These are phyloP conservation scores for Leccinum sublutescens DNA, from an alignment of 768 basidiomycete species.

Conservation along the genomic window DNA sequence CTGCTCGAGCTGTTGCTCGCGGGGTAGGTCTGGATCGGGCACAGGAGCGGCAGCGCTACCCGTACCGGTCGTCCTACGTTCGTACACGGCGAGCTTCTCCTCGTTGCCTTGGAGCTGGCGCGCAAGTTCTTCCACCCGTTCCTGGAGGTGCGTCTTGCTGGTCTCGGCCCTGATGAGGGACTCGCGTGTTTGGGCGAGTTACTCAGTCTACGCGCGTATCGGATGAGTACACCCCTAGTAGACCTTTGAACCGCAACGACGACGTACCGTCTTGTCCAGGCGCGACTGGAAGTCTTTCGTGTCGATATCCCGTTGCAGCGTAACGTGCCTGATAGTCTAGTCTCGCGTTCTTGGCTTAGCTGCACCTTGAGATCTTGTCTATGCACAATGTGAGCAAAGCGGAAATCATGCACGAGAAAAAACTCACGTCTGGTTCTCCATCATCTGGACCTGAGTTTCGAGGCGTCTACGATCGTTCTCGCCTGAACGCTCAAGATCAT, in stretches of 20 bases:
- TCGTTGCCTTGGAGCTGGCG: slow-evolving; percentile 69
- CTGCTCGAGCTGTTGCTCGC: slow-evolving; percentile 77
- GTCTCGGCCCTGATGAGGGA: slow-evolving; percentile 70
- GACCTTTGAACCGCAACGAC: neutral
- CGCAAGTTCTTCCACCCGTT: slow-evolving; percentile 47
- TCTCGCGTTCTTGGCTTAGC: slow-evolving; percentile 72
- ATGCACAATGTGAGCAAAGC: slow-evolving; percentile 4
- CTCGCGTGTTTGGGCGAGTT: slow-evolving; percentile 68
- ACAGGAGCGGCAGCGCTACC: slow-evolving; percentile 33
- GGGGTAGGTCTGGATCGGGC: slow-evolving; percentile 48
- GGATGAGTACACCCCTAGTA: slow-evolving; percentile 10
- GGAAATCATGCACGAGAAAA: neutral
- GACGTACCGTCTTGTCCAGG: slow-evolving; percentile 67
- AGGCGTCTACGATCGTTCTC: slow-evolving; percentile 80
- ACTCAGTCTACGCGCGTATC: slow-evolving; percentile 45
- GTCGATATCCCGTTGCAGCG: slow-evolving; percentile 80
- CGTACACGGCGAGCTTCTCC: slow-evolving; percentile 87
- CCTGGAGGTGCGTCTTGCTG: slow-evolving; percentile 75
- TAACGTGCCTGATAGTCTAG: slow-evolving; percentile 59
- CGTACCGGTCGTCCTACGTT: slow-evolving; percentile 50
- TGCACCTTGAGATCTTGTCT: slow-evolving; percentile 76
- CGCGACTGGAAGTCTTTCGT: slow-evolving; percentile 68
- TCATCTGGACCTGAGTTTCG: slow-evolving; percentile 74
- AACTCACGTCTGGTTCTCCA: slow-evolving; percentile 75
- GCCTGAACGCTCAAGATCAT: slow-evolving; percentile 79